These are phyloP conservation scores for Suhomyces guaymorum DNA, from an alignment of 1,139 yeast genomes.

Conservation along the genomic window DNA sequence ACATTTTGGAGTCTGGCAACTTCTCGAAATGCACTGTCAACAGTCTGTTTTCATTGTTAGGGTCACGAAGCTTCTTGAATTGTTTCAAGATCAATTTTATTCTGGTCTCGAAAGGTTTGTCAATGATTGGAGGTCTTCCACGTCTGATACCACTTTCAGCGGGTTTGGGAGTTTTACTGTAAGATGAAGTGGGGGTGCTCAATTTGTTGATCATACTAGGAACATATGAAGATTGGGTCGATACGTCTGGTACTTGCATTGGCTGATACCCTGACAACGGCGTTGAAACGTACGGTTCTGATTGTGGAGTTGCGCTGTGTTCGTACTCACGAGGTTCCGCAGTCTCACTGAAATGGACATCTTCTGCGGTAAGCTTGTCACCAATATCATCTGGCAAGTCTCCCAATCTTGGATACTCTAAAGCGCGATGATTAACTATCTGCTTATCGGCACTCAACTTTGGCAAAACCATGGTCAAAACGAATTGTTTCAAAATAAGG, in stretches of 20 bases:
- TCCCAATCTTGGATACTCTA: slow-evolving; percentile 71
- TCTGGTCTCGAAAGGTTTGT: slow-evolving; percentile 89
- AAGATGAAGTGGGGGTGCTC: slow-evolving; percentile 11
- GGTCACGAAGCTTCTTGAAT: slow-evolving; percentile 69
- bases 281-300: slow-evolving; percentile 12
- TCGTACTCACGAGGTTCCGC: slow-evolving; percentile 9
- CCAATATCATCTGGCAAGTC: slow-evolving; percentile 61
- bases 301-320: slow-evolving; percentile 12
- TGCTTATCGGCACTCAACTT: slow-evolving; percentile 45
- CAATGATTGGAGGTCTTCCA: slow-evolving; percentile 95
- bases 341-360: slow-evolving; percentile 12
- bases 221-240: slow-evolving; percentile 3
- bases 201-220: slow-evolving; percentile 5
- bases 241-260: slow-evolving; percentile 3
- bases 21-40: slow-evolving; percentile 71
- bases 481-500: slow-evolving; percentile 60
- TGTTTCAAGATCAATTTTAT: slow-evolving; percentile 83
- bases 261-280: slow-evolving; percentile 7
- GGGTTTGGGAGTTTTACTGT: slow-evolving; percentile 14
- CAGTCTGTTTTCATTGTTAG: slow-evolving; percentile 46
- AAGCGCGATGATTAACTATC: slow-evolving; percentile 40
- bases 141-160: slow-evolving; percentile 70
- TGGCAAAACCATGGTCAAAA: slow-evolving; percentile 58
- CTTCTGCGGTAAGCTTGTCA: slow-evolving; percentile 24
- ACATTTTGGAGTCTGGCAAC: slow-evolving; percentile 69